Conservation (phyloP, 768 basidiomycete genomes). For the Kwoniella bestiolae region DNA sequence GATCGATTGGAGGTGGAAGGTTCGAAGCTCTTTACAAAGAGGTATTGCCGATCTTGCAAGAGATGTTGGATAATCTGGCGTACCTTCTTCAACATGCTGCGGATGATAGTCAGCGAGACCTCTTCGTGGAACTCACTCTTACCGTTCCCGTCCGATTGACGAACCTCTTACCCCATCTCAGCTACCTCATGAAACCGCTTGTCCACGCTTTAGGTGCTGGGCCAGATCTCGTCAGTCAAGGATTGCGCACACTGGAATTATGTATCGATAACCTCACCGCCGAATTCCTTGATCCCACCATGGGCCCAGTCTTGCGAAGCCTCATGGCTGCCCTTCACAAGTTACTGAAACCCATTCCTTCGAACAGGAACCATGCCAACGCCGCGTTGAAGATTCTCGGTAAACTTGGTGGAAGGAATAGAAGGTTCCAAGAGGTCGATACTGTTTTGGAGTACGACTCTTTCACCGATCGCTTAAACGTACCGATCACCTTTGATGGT, state of each 20-base stretch:
- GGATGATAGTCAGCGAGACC: conserved; percentile 70
- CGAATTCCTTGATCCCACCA: conserved; percentile 94
- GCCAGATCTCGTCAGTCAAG: conserved; percentile 90
- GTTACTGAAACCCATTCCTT: conserved; percentile 84
- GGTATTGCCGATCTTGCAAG: conserved; percentile 90
- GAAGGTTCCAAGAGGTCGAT: conserved; percentile 80
- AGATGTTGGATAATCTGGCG: conserved; percentile 94
- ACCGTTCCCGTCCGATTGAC: conserved; percentile 95
- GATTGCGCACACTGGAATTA: conserved; percentile 92
- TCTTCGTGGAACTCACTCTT: conserved; percentile 94
- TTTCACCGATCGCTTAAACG: conserved; percentile 71
- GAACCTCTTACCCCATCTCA: conserved; percentile 90
- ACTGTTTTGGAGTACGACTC: conserved; percentile 73
- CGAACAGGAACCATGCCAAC: conserved; percentile 84
- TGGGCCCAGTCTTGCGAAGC: conserved; percentile 87
- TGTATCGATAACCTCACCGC: conserved; percentile 98
- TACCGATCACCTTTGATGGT: conserved; percentile 74
- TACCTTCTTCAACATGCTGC: conserved; percentile 83
- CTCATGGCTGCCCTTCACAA: conserved; percentile 92
- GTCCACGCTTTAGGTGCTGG: conserved; percentile 85
- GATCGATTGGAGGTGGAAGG: conserved; percentile 73
- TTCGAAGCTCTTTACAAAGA: conserved; percentile 96
- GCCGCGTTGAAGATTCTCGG: conserved; percentile 95
- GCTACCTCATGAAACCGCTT: conserved; percentile 94
- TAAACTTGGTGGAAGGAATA: conserved; percentile 92